Base-by-base conservation (phyloP, 768 basidiomycete species). In the Termitomyces sp. region DNA sequence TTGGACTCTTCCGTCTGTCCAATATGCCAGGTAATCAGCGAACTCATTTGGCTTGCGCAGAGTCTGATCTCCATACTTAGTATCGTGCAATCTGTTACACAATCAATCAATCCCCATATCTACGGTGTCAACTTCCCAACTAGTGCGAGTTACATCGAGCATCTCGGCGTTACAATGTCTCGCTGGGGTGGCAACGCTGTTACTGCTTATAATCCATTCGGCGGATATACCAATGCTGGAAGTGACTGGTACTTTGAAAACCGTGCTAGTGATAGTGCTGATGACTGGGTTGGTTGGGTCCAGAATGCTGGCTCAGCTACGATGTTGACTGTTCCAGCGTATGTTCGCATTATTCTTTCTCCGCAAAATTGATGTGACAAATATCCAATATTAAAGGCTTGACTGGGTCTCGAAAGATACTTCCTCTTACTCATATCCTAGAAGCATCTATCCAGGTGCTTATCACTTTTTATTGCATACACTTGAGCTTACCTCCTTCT, bases 231-330 rank as follows among this genome's bases (percentile, higher is more conserved):
- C 3, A 81, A 81, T 55, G 81, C 81, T 6, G 81, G 79, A 44
- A 74, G 69, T 36, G 81, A 83, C 59, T 83, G 81, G 81, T 83
- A 73, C 65, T 81, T 83, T 47, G 80, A 82, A 64, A 83, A 83
- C 60, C 71, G 81, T 20, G 70, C 59, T n/a, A 69, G 68, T 32
- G 73, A 75, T 54, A 66, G 66, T 57, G 79, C 79, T 18, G 79
- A 83, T 62, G 75, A 68, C 43, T 83, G 80, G 80, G 54, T 79
- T 47, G 77, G 69, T 3, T 80, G 78, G 79, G 77, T 80, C 36
- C 57, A 69, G 18, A 75, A 61, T 18, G 79, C 79, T 47, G 79
- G 79, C 5, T 75, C 76, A 33, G 64, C 72, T 24, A 68, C 71
- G 8, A 62, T 82, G 58, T 44, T 83, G 48, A 79, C 80, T 3